phyloP scores from a whole-genome alignment of 345 rosid species.

The Leavenworthia alabamica region DNA sequence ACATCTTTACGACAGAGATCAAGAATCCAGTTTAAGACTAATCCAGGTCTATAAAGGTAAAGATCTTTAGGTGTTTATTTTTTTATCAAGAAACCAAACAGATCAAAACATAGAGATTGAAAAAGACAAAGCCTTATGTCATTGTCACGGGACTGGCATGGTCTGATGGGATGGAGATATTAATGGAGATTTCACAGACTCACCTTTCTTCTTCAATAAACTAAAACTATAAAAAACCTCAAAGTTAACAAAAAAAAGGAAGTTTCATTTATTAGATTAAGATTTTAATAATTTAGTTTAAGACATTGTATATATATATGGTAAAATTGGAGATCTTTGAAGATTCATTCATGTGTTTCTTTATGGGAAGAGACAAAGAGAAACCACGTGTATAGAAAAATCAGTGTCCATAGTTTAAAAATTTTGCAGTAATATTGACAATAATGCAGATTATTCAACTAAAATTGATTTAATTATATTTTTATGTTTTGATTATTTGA shows the following conservation, averaged over 20 bases:
- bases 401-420: constrained; percentile 34
- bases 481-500: constrained; percentile 31
- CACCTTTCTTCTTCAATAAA: constrained; percentile 27
- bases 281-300: too few species aligned
- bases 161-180: constrained; percentile 51
- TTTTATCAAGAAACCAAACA: too few species aligned
- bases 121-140: constrained; percentile 41
- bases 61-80: constrained; percentile 7
- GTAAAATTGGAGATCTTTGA: constrained; percentile 32
- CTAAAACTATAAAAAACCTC: background rate
- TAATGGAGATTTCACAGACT: constrained; percentile 31
- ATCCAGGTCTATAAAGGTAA: background rate
- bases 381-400: constrained; percentile 55
- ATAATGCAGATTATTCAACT: constrained; percentile 11
- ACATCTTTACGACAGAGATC: constrained; percentile 47
- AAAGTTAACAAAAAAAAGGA: constrained; percentile 20
- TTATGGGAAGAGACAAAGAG: too few species aligned
- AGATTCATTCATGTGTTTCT: too few species aligned
- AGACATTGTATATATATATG: too few species aligned
- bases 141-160: constrained; percentile 70
- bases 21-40: constrained; percentile 1
- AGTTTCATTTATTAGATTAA: constrained; percentile 18
- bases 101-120: too few species aligned
- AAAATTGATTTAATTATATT: constrained; percentile 6
- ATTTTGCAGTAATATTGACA: background rate